Base-by-base conservation (phyloP, 768 basidiomycete species). In the Plicaturopsis crispa region DNA sequence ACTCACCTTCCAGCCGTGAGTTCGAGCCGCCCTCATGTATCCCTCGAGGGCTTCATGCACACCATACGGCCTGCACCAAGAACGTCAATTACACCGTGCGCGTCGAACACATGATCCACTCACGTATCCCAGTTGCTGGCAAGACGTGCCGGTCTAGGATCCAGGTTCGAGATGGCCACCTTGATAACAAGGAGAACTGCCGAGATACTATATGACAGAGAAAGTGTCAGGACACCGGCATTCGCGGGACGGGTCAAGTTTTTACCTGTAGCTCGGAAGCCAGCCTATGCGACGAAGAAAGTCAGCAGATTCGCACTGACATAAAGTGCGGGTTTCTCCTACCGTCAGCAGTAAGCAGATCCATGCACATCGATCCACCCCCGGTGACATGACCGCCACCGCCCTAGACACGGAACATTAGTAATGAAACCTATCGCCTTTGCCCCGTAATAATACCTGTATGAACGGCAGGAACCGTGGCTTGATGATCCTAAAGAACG, bases 301-400 rank as follows among this genome's bases (percentile, higher is more conserved):
- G 12, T 31, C 6, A 39, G 23, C 14, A 18, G 21, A 11, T 14
- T 4, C 13, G 10, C 6, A 22, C 31, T 12, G 10, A 24, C 7
- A 24, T 17, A 4, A 11, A 7, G 11, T 31, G 7, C 14, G 19
- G 24, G 6, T 4, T 5, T 26, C 19, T 41, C 68, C 47, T 38
- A 74, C 78, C 80, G 42, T 79, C 75, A 0, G 76, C 64, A 2
- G 78, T 80, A 35, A 83, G 57, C 5, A 82, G 60, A 51, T 84
- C 81, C 80, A 84, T 82, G 48, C 82, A 84, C 35, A 84, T 81
- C 3, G 78, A 80, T 2, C 81, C 82, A 72, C 76, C 80, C 47
- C 68, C 72, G 14, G 80, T 82, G 30, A 84, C 62, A 56, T 82
- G 76, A 0, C 80, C 82, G 6, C 82, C 81, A 3, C 81, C 83